These are phyloP conservation scores for Eremothecium coryli DNA, from an alignment of 1,139 yeast species.

Conservation along the genomic window DNA sequence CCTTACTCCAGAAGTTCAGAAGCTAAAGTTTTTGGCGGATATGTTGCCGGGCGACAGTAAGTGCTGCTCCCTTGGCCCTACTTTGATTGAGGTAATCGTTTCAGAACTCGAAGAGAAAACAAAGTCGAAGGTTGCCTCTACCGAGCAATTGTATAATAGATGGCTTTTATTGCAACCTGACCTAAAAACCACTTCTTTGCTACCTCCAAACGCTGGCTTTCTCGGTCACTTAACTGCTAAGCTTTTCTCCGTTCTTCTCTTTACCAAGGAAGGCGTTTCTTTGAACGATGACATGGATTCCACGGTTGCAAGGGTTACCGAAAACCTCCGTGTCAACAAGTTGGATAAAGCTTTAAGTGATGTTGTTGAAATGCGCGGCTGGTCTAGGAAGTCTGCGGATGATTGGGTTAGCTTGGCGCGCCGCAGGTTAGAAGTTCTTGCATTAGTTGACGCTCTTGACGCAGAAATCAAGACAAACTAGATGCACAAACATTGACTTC, in stretches of 20 bases:
- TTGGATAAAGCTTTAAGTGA: slow-evolving; percentile 88
- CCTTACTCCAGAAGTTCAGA: slow-evolving; percentile 28
- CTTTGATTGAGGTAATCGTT: slow-evolving; percentile 21
- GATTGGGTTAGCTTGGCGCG: slow-evolving; percentile 90
- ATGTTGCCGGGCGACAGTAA: slow-evolving; percentile 22
- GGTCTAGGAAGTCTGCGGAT: slow-evolving; percentile 82
- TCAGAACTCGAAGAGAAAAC: slow-evolving; percentile 20
- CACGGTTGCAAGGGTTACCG: slow-evolving; percentile 77
- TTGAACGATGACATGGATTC: slow-evolving; percentile 78
- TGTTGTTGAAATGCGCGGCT: slow-evolving; percentile 81
- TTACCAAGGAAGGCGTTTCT: slow-evolving; percentile 53
- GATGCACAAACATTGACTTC: too few relatives aligned
- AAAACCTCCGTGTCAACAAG: slow-evolving; percentile 65
- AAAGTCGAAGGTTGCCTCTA: slow-evolving; percentile 28
- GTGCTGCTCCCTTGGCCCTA: slow-evolving; percentile 18
- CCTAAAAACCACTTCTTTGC: slow-evolving; percentile 75
- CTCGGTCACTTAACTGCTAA: slow-evolving; percentile 82
- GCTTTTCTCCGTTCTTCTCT: slow-evolving; percentile 64
- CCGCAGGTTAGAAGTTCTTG: slow-evolving; percentile 80
- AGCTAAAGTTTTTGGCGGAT: slow-evolving; percentile 26
- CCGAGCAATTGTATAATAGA: slow-evolving; percentile 62
- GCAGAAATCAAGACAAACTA: slow-evolving; percentile 32
- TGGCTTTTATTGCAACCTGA: slow-evolving; percentile 78
- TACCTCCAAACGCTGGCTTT: slow-evolving; percentile 93
- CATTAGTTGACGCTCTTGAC: slow-evolving; percentile 48